phyloP scores from a whole-genome alignment of 1,284 basidiomycete genomes.

The Ganoderma lingzhi region DNA sequence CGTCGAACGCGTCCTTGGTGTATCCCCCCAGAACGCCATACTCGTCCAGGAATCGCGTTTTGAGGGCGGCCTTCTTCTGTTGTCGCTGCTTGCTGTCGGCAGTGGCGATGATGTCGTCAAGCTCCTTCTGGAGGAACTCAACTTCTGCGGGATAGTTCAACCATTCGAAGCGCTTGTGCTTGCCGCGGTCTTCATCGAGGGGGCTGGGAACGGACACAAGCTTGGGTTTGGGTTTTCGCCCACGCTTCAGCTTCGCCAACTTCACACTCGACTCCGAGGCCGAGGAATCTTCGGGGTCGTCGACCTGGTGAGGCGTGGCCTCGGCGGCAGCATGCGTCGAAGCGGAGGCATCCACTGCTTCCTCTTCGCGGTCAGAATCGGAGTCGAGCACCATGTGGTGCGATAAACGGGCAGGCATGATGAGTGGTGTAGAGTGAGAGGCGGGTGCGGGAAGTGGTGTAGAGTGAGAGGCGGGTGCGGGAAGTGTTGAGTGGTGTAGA shows the following conservation, averaged over 20 bases:
- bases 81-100: not conserved
- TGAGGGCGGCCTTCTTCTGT: not conserved
- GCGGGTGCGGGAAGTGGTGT: no score
- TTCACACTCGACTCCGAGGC: not conserved
- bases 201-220: not conserved
- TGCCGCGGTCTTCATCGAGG: not conserved
- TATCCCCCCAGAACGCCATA: not conserved
- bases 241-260: not conserved
- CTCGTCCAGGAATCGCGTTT: not conserved
- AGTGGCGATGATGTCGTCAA: not conserved
- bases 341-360: not conserved
- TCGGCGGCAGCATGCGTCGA: not conserved
- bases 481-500: no score
- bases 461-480: not conserved
- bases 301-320: not conserved
- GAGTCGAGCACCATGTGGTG: not conserved
- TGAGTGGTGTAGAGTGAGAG: not conserved
- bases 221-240: not conserved
- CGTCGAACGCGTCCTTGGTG: not conserved
- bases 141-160: not conserved
- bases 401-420: not conserved
- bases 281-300: not conserved
- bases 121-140: not conserved
- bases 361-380: not conserved
- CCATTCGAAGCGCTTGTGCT: not conserved